Evolutionary conservation across 371 early-diverging fungal species (phyloP), one percentile per base, ranked within the genome.

Genomic region (Nosema muscidifuracis): DNA sequence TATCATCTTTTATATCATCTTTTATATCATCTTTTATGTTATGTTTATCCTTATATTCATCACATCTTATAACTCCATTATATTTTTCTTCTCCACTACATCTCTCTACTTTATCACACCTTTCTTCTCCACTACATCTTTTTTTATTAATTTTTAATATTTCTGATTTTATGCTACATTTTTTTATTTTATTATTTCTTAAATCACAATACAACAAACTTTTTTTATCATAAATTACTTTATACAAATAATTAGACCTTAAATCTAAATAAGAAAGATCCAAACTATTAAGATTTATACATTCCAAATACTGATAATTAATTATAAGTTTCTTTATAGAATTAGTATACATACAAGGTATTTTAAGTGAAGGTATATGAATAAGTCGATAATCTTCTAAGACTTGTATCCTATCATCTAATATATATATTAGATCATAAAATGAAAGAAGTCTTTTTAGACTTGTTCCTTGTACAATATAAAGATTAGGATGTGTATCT

Each of bases 171-270:
- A 47, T 47, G 20, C 47, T 47, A 13, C 4, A 4, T n/a, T 47
- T 47, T 47, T 20, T 47, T 47, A 47, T n/a, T 47, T 47, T 47
- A 47, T 47, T 47, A 47, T 47, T 47, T 47, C 47, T 47, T 47
- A 47, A 47, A 20, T 47, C 47, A 47, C 47, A 47, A 20, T 10
- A 47, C 3, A 47, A 13, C n/a, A 47, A 47, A 47, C 6, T 4
- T n/a, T n/a, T n/a, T 20, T 47, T 47, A 47, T 47, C 47, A n/a
- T 47, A 47, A 47, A 20, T n/a, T n/a, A 47, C 47, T n/a, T 13
- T n/a, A 47, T 4, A 12, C 4, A 47, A n/a, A n/a, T 10, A 47
- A 47, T 47, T 47, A n/a, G 6, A 47, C n/a, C 47, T 47, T 13
- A 47, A 20, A 47, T 47, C 20, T 47, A 47, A 47, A 47, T 47